Conservation (phyloP, 768 basidiomycete genomes). For the Kwoniella bestiolae region DNA sequence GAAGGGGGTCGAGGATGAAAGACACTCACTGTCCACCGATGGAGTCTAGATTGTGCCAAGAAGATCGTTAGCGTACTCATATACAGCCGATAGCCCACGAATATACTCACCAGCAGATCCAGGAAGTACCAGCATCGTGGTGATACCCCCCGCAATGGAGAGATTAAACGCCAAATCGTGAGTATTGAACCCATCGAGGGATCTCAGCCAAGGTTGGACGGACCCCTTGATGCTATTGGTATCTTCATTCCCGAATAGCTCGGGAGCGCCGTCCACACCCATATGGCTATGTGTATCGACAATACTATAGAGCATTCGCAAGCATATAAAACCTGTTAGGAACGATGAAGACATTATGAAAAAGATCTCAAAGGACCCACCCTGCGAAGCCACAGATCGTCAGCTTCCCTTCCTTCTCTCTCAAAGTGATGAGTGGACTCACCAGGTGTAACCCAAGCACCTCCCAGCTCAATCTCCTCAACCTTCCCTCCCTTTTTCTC, state of each 20-base stretch:
- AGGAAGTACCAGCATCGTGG: constrained; percentile 78
- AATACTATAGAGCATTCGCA: constrained; percentile 46
- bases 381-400: not conserved
- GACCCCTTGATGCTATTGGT: constrained; percentile 71
- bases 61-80: not conserved
- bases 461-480: constrained; percentile 65
- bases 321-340: not conserved
- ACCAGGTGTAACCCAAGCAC: constrained; percentile 79
- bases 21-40: constrained; percentile 66
- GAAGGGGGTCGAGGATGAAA: too few species aligned
- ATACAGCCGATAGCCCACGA: not conserved
- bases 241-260: constrained; percentile 62
- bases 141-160: constrained; percentile 84
- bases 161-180: constrained; percentile 75
- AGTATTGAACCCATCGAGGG: constrained; percentile 82
- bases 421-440: not conserved
- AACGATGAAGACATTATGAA: too few species aligned
- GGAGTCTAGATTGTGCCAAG: constrained; percentile 19
- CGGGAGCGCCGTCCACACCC: constrained; percentile 71
- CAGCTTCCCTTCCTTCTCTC: not conserved
- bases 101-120: constrained; percentile 59
- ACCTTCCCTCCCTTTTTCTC: constrained; percentile 54
- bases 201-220: constrained; percentile 66
- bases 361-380: not conserved
- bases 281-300: constrained; percentile 77